A percentile compares a stretch with the other conserved stretches of the same genome.
phyloP scores from a whole-genome alignment of 257 asterid genomes.

The Solanum rostratum region DNA sequence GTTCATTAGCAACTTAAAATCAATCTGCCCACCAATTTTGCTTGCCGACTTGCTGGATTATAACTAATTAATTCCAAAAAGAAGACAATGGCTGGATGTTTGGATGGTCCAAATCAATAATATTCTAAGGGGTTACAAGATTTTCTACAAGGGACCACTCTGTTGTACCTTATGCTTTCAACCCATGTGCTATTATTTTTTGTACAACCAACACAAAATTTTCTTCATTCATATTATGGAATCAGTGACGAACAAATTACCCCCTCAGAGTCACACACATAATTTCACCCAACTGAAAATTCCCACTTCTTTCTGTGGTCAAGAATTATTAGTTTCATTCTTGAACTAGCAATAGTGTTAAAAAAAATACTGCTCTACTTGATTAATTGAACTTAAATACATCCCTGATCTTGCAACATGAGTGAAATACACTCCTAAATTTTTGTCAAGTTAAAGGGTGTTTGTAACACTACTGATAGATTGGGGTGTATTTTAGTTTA shows the following conservation, averaged over 20 bases:
- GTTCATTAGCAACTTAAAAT: slow-evolving; percentile 1
- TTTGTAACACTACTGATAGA: too few relatives aligned
- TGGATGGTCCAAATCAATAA: slow-evolving; percentile 6
- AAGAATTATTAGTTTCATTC: too few relatives aligned
- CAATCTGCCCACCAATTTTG: slow-evolving; percentile 14
- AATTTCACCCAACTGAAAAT: not conserved
- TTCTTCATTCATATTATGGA: slow-evolving; percentile 8
- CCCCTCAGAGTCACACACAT: not conserved
- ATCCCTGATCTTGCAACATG: too few relatives aligned
- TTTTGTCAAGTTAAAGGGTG: too few relatives aligned
- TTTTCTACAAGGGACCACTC: slow-evolving; percentile 15
- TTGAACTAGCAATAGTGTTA: too few relatives aligned
- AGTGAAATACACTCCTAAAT: too few relatives aligned
- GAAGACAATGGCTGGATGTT: not conserved
- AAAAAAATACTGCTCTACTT: too few relatives aligned
- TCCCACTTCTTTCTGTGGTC: too few relatives aligned
- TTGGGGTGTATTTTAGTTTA: too few relatives aligned
- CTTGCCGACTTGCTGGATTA: slow-evolving; percentile 7
- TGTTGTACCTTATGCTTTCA: slow-evolving; percentile 12
- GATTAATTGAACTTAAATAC: too few relatives aligned
- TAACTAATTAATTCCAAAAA: not conserved
- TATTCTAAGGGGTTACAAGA: slow-evolving; percentile 2
- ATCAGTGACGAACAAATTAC: not conserved
- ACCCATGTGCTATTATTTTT: slow-evolving; percentile 24
- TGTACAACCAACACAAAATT: slow-evolving; percentile 9